Evolutionary conservation across 140 eudicot genomes (phyloP).

Genomic region (Stevia rebaudiana): DNA sequence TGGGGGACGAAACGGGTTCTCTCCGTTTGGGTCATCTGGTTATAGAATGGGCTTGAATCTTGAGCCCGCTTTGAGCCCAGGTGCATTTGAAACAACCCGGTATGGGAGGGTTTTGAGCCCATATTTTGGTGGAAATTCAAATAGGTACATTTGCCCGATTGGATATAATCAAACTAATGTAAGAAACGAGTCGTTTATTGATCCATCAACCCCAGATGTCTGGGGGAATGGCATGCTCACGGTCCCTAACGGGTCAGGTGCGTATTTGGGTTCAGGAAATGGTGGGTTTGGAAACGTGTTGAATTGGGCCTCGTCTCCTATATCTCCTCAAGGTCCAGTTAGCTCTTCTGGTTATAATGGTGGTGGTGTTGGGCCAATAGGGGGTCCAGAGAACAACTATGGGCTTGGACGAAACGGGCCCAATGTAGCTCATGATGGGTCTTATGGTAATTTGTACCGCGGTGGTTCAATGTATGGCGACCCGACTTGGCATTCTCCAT

Average conservation of each 20-base stretch:
- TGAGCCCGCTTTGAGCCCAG: conserved; percentile 56
- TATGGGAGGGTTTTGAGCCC: conserved; percentile 67
- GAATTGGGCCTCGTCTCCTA: conserved; percentile 57
- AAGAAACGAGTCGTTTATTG: conserved; percentile 51
- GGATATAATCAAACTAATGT: conserved; percentile 50
- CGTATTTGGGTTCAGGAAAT: conserved; percentile 53
- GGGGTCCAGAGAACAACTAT: conserved; percentile 45
- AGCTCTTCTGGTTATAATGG: conserved; percentile 38
- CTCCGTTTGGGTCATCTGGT: conserved; percentile 64
- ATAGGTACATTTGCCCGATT: conserved; percentile 53
- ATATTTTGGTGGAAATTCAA: conserved; percentile 43
- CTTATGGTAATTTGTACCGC: conserved; percentile 58
- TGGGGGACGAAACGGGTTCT: conserved; percentile 46
- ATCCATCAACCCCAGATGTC: conserved; percentile 40
- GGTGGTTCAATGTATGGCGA: conserved; percentile 60
- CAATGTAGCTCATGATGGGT: conserved; percentile 41
- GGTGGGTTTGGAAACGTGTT: conserved; percentile 59
- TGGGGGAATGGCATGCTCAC: conserved; percentile 65
- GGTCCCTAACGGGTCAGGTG: conserved; percentile 34
- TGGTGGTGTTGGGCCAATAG: conserved; percentile 40
- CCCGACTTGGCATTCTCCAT: conserved; percentile 57
- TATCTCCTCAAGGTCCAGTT: conserved; percentile 45
- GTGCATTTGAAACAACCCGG: conserved; percentile 50
- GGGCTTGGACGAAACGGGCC: conserved; percentile 56
- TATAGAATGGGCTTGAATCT: conserved; percentile 69